Evolutionary conservation across 2,329 filamentous ascomycete species (phyloP), one percentile per base, ranked within the genome.

Genomic region (Hyphodiscus sp.): DNA sequence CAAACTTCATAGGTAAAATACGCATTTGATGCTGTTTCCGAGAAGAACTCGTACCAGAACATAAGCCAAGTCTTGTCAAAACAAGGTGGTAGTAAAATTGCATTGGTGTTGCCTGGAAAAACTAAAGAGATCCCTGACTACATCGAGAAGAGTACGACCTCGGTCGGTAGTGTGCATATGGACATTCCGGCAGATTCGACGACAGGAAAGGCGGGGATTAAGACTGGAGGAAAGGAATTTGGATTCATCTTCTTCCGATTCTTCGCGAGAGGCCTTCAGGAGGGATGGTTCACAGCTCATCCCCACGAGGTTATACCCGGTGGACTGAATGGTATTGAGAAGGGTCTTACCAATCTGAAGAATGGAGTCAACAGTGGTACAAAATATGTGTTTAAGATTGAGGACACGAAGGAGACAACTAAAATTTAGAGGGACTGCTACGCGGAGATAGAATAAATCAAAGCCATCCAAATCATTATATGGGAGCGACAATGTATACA

Each of bases 281-380:
- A 80, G 55, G 77, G 77, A 0, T 77, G 73, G 69, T 75, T 82
- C 49, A 70, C 65, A 55, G 61, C 66, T 7, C 78, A 82, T 64
- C 76, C 76, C 43, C 67, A 71, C 45, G 76, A 81, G 65, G 70
- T 83, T 13, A 66, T 81, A 1, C 68, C 73, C 0, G 76, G 76
- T 1, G 77, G 77, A 0, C 58, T 80, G 50, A 69, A 68, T 29
- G 75, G 76, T 2, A 63, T 80, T 1, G 69, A 82, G 61, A 68
- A 63, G 33, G 82, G 71, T 0, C 63, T 87, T 67, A 66, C 67
- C 58, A 76, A 80, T 57, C 65, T 87, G 63, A 79, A 76, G 64
- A 74, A 73, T 26, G 83, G 83, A 0, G 81, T 79, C 67, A 81
- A 79, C 20, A 83, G 78, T 61, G 83, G 75, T 1, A 73, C 80